Percentiles rank a stretch among this genome's conserved stretches.
Conservation (phyloP, 805 yeast species). For the Candida hispaniensis region DNA sequence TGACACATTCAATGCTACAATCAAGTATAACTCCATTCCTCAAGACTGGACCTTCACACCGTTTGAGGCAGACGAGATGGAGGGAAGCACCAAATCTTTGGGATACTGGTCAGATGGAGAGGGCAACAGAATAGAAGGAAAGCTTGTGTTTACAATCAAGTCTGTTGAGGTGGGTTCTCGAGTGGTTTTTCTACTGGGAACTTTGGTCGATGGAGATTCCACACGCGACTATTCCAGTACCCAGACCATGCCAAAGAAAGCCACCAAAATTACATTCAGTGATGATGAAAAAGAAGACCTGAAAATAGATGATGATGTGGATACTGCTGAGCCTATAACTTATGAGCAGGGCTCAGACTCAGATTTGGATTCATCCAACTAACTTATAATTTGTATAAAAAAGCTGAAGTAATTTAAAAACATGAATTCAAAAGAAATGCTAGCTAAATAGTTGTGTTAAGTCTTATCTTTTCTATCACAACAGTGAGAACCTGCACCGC, state of each 20-base stretch:
- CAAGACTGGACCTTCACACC: slow-evolving; percentile 64
- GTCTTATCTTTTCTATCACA: too few species aligned
- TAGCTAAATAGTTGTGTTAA: too few species aligned
- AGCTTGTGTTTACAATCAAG: slow-evolving; percentile 63
- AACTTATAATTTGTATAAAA: too few species aligned
- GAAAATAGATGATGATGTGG: too few species aligned
- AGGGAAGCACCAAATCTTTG: slow-evolving; percentile 37
- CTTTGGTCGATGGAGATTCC: slow-evolving; percentile 50
- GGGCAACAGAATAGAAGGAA: slow-evolving; percentile 71
- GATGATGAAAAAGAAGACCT: slow-evolving; percentile 8
- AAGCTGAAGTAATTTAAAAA: too few species aligned
- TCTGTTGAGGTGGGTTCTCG: slow-evolving; percentile 58
- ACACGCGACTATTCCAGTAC: slow-evolving; percentile 52
- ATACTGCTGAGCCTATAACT: too few species aligned
- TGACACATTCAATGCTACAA: slow-evolving; percentile 91
- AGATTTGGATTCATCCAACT: too few species aligned
- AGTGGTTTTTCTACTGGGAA: slow-evolving; percentile 82
- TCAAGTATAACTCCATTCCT: slow-evolving; percentile 81
- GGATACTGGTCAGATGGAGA: slow-evolving; percentile 84
- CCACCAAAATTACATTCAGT: slow-evolving; percentile 42
- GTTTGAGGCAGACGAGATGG: slow-evolving; percentile 17
- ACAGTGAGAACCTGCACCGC: too few species aligned
- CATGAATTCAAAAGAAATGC: too few species aligned
- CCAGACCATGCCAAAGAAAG: slow-evolving; percentile 72
- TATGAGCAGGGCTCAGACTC: too few species aligned